Percentiles rank a stretch among this genome's conserved stretches.
phyloP scores from a whole-genome alignment of 2,329 filamentous ascomycete species.

The Nemania sp. region DNA sequence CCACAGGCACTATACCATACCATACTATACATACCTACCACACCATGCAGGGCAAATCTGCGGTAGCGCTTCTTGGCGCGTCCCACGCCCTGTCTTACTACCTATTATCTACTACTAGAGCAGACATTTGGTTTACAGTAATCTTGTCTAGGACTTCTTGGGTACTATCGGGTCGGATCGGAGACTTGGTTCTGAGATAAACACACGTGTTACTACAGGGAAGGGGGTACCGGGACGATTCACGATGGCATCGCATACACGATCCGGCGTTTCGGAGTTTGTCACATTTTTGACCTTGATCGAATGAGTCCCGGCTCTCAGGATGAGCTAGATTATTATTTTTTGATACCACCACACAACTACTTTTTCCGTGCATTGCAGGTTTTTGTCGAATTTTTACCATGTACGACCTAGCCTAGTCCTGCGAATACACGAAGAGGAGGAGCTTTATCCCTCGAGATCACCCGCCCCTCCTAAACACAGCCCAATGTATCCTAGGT shows the following conservation, averaged over 20 bases:
- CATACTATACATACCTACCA: background rate
- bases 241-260: constrained; percentile 40
- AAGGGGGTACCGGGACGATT: constrained; percentile 30
- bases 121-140: constrained; percentile 24
- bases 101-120: constrained; percentile 13
- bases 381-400: constrained; percentile 20
- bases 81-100: constrained; percentile 13
- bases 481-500: background rate
- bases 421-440: constrained; percentile 21
- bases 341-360: constrained; percentile 34
- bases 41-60: constrained; percentile 23
- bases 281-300: background rate
- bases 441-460: constrained; percentile 4
- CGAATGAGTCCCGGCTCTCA: background rate
- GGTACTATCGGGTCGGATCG: constrained; percentile 18
- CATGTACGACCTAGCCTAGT: constrained; percentile 12
- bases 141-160: constrained; percentile 25
- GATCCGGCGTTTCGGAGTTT: constrained; percentile 35
- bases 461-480: background rate
- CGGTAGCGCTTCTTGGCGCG: constrained; percentile 22
- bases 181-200: constrained; percentile 32
- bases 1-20: constrained; percentile 8
- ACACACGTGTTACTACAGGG: constrained; percentile 13
- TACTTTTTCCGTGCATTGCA: constrained; percentile 22
- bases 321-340: constrained; percentile 16